phyloP scores from a whole-genome alignment of 2,329 filamentous ascomycete genomes.

The Apiospora sp. region DNA sequence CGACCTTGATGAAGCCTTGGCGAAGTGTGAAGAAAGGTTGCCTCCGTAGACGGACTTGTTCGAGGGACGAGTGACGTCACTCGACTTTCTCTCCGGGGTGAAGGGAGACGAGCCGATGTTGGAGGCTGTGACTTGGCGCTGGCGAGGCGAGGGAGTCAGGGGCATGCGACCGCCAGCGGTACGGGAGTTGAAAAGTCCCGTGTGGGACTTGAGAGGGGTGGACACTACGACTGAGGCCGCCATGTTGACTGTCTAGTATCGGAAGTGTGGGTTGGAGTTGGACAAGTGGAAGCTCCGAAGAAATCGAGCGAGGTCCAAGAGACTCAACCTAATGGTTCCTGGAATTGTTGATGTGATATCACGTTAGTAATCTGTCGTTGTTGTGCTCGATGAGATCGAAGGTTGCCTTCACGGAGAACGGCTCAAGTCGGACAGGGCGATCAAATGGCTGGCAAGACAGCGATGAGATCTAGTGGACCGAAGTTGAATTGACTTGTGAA shows the following conservation, averaged over 20 bases:
- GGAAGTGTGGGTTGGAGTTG: not conserved
- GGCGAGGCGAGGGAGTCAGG: slow-evolving; percentile 87
- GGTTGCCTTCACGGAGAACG: slow-evolving; percentile 51
- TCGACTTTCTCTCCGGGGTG: slow-evolving; percentile 71
- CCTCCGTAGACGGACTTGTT: slow-evolving; percentile 81
- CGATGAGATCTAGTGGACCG: slow-evolving; percentile 59
- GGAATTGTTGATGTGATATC: slow-evolving; percentile 46
- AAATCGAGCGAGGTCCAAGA: slow-evolving; percentile 64
- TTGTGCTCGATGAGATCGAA: slow-evolving; percentile 58
- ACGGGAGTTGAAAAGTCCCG: slow-evolving; percentile 88
- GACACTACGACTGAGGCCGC: slow-evolving; percentile 78
- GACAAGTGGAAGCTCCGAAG: slow-evolving; percentile 43
- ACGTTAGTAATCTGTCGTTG: slow-evolving; percentile 54
- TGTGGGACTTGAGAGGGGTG: slow-evolving; percentile 94
- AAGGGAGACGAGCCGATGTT: slow-evolving; percentile 76
- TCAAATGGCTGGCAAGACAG: slow-evolving; percentile 51
- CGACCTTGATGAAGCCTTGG: slow-evolving; percentile 72
- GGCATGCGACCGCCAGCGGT: slow-evolving; percentile 95
- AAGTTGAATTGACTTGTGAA: slow-evolving; percentile 41
- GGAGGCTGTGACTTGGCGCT: slow-evolving; percentile 61
- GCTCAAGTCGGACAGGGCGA: slow-evolving; percentile 55
- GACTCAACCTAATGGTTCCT: slow-evolving; percentile 68
- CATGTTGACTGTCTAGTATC: slow-evolving; percentile 61
- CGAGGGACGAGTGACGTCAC: slow-evolving; percentile 57
- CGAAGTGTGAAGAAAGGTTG: slow-evolving; percentile 81